These are phyloP conservation scores for Vitis rupestris DNA, from an alignment of 164 flowering plant species.

Conservation along the genomic window DNA sequence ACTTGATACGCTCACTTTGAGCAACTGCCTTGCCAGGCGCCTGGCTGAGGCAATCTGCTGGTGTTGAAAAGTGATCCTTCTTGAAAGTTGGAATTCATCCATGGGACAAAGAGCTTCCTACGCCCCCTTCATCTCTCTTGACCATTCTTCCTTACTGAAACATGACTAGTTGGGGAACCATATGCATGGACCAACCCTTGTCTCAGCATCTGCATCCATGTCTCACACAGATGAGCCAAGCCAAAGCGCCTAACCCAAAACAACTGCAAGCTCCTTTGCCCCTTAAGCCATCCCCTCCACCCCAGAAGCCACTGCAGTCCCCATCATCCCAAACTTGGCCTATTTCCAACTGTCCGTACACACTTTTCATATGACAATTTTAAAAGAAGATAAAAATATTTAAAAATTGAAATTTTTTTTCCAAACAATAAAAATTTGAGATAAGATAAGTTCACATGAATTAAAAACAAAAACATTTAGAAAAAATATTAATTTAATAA, in stretches of 20 bases:
- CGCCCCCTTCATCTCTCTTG: not conserved
- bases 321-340: conserved; percentile 19
- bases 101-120: too few relatives aligned
- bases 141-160: not conserved
- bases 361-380: not conserved
- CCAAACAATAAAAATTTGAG: too few relatives aligned
- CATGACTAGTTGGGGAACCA: conserved; percentile 16
- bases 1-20: too few relatives aligned
- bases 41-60: too few relatives aligned
- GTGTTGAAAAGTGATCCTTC: too few relatives aligned
- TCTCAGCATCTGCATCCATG: conserved; percentile 4
- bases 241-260: not conserved
- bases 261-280: conserved; percentile 4
- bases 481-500: too few relatives aligned
- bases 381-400: too few relatives aligned
- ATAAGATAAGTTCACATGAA: too few relatives aligned
- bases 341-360: conserved; percentile 7
- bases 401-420: too few relatives aligned
- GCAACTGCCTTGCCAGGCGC: too few relatives aligned
- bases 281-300: conserved; percentile 16
- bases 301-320: conserved; percentile 14
- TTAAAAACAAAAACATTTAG: too few relatives aligned
- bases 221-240: not conserved
- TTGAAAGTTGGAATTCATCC: too few relatives aligned
- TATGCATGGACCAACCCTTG: conserved; percentile 5